Evolutionary conservation across 1,139 yeast genomes (phyloP).

Genomic region (Pichia sp.): DNA sequence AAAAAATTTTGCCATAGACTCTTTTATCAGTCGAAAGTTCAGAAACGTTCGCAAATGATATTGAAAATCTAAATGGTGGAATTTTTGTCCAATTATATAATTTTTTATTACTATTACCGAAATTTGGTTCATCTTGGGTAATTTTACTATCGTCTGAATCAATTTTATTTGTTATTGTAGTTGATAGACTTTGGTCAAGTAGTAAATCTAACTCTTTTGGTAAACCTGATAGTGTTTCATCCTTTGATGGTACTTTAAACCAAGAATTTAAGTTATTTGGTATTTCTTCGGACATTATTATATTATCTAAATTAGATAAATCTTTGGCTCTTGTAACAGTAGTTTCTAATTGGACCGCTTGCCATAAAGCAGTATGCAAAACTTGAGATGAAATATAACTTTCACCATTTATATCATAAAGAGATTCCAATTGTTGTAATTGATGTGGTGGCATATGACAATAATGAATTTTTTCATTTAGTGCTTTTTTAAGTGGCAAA

Average conservation of each 20-base stretch:
- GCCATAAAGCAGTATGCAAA: conserved; percentile 43
- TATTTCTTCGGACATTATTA: conserved; percentile 23
- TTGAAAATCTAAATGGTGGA: conserved; percentile 49
- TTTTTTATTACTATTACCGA: conserved; percentile 11
- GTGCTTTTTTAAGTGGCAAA: conserved; percentile 25
- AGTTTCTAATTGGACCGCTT: conserved; percentile 36
- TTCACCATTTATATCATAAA: conserved; percentile 31
- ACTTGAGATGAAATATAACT: conserved; percentile 34
- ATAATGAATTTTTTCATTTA: conserved; percentile 38
- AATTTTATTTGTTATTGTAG: conserved; percentile 1
- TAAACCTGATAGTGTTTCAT: conserved; percentile 36
- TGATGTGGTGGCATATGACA: conserved; percentile 44
- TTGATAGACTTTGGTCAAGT: conserved; percentile 11
- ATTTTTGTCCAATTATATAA: conserved; percentile 34
- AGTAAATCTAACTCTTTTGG: conserved; percentile 24
- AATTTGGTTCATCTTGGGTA: conserved; percentile 17
- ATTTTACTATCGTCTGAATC: conserved; percentile 20
- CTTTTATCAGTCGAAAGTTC: conserved; percentile 39
- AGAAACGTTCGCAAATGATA: conserved; percentile 42
- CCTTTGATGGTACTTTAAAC: conserved; percentile 36
- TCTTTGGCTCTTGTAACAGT: conserved; percentile 26
- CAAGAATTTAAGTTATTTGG: conserved; percentile 24
- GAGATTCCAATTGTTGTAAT: conserved; percentile 36
- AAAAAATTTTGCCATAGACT: conserved; percentile 43
- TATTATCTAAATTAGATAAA: conserved; percentile 25